Conservation (phyloP, 2,329 filamentous ascomycete genomes). For the Graphilbum sp. region DNA sequence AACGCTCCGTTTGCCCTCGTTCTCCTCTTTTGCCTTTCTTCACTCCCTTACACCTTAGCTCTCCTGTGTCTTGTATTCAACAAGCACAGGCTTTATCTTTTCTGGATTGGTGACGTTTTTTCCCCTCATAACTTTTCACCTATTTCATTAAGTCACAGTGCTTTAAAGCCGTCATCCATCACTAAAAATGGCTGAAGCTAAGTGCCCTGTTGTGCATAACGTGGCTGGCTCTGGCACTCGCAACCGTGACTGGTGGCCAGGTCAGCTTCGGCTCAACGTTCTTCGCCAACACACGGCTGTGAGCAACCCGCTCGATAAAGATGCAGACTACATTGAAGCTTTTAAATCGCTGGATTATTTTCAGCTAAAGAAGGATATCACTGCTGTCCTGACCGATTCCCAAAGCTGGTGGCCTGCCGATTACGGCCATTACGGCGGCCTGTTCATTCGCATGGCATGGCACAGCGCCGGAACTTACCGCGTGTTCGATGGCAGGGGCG, state of each 20-base stretch:
- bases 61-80: too few relatives aligned
- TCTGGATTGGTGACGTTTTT: too few relatives aligned
- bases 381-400: constrained; percentile 58
- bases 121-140: too few relatives aligned
- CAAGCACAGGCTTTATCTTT: too few relatives aligned
- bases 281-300: constrained; percentile 52
- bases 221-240: constrained; percentile 46
- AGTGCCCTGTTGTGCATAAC: constrained; percentile 3
- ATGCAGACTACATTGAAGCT: constrained; percentile 56
- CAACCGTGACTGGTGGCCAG: constrained; percentile 62
- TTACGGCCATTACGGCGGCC: constrained; percentile 65
- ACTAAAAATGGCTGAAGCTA: constrained; percentile 2
- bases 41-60: too few relatives aligned
- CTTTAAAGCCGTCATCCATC: too few relatives aligned
- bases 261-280: constrained; percentile 49
- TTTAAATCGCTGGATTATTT: constrained; percentile 59
- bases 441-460: constrained; percentile 71
- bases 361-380: constrained; percentile 57
- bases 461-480: constrained; percentile 68
- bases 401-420: constrained; percentile 74
- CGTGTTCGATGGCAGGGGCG: constrained; percentile 57
- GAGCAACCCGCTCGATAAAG: constrained; percentile 45
- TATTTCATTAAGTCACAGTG: too few relatives aligned
- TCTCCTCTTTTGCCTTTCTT: too few relatives aligned
- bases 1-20: too few relatives aligned